Percentiles rank a stretch among this genome's conserved stretches.
These are phyloP conservation scores for Heterococcus sp. DNA, from an alignment of 108 stramenopile genomes.

Conservation along the genomic window DNA sequence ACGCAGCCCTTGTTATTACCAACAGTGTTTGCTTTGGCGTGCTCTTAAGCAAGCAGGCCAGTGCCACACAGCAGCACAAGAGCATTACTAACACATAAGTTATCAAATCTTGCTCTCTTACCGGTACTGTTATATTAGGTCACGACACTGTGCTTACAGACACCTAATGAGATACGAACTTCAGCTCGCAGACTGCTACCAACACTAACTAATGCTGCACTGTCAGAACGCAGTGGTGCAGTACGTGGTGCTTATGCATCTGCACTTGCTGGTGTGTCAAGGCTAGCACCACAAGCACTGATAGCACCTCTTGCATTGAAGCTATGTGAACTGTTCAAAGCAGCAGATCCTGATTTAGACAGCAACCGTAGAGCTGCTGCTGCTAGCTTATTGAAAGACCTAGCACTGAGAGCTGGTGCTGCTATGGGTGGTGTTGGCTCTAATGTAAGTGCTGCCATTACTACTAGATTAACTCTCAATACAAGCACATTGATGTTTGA, in stretches of 20 bases:
- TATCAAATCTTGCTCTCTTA: too few species aligned
- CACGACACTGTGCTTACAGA: constrained; percentile 29
- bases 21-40: too few species aligned
- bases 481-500: too few species aligned
- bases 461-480: too few species aligned
- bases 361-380: constrained; percentile 19
- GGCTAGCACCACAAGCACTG: constrained; percentile 16
- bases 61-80: too few species aligned
- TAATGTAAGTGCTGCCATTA: background rate
- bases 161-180: constrained; percentile 3
- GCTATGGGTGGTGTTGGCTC: background rate
- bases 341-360: constrained; percentile 20
- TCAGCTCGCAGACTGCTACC: constrained; percentile 33
- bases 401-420: background rate
- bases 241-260: constrained; percentile 30
- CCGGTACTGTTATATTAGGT: too few species aligned
- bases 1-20: too few species aligned
- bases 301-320: constrained; percentile 23
- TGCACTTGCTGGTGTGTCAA: constrained; percentile 39
- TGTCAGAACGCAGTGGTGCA: constrained; percentile 45
- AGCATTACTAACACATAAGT: too few species aligned
- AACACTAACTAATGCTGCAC: constrained; percentile 33
- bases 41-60: too few species aligned
- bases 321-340: constrained; percentile 18
- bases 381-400: constrained; percentile 21